Base-by-base conservation (phyloP, 2,329 filamentous ascomycete genomes). In the Fusarium scirpi region DNA sequence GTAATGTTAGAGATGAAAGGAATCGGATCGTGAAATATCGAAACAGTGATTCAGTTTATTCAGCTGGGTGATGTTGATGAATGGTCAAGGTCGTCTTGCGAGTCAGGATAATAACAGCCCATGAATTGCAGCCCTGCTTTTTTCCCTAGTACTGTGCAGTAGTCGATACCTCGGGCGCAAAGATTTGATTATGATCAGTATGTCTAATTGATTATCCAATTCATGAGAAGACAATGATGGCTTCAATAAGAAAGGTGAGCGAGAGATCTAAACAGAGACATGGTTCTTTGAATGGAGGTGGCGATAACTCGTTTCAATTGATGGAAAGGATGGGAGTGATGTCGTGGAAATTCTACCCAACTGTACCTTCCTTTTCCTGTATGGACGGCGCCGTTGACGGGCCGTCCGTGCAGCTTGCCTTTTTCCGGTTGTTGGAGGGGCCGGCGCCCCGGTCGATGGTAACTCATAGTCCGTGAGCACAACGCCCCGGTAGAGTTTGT, bases 351-450 rank as follows among this genome's bases (percentile, higher is more conserved):
- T 56, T 56, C 30, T 53, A 27, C 18, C 18, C 34, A 38, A 27
- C n/a, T 43, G 49, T 38, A 53, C 49, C 24, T 53, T 53, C 49
- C 49, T 38, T 53, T 52, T 53, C 24, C 49, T 43, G 49, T 53
- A 53, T 20, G 30, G 15, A 43, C 48, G 62, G 63, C 30, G 41
- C 55, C 51, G 61, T 66, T 55, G 40, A 62, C 55, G 55, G 62
- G 53, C 56, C 55, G 44, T 61, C 48, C 45, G 51, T 62, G n/a
- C 51, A 62, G 52, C 58, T 69, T 66, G 40, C 40, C 58, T 67
- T 58, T 60, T 70, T 70, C 58, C 58, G 65, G 56, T 30, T 65
- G 62, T 70, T 65, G 51, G 69, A 72, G 69, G 65, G 65, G 65
- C 69, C 55, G 54, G 29, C 27, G 61, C 65, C 69, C 69, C 44